phyloP scores from a whole-genome alignment of 1,284 basidiomycete genomes.

The Exobasidium rhododendri region DNA sequence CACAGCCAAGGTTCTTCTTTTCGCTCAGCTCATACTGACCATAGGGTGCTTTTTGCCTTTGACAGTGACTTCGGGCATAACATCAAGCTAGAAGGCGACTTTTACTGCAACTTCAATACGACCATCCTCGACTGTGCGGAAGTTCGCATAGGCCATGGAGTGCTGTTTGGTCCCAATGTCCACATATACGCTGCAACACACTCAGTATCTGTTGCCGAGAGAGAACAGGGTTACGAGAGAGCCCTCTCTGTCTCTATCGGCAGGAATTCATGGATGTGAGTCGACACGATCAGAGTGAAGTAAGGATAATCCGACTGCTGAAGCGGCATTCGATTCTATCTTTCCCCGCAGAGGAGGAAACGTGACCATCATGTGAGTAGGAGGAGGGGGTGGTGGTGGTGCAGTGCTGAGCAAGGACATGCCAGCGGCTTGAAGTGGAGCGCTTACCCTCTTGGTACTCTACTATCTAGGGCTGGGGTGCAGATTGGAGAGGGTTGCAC shows the following conservation, averaged over 20 bases:
- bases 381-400: not conserved
- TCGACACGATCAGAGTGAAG: too few species aligned
- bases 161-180: conserved; percentile 40
- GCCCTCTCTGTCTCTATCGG: conserved; percentile 41
- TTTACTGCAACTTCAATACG: conserved; percentile 43
- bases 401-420: not conserved
- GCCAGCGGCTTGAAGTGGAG: too few species aligned
- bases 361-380: conserved; percentile 57
- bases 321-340: not conserved
- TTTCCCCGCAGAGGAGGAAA: too few species aligned
- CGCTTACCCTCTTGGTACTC: not conserved
- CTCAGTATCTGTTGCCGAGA: conserved; percentile 29
- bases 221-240: conserved; percentile 33
- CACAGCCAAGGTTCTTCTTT: conserved; percentile 3
- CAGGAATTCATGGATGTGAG: conserved; percentile 36
- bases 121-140: conserved; percentile 41
- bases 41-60: not conserved
- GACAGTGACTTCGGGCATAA: conserved; percentile 46
- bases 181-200: conserved; percentile 45
- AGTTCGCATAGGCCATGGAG: conserved; percentile 35
- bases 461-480: conserved; percentile 57
- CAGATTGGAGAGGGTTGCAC: conserved; percentile 59
- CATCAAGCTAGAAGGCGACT: conserved; percentile 41
- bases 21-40: not conserved
- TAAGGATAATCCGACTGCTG: not conserved